These are phyloP conservation scores for Paracoccidioides brasiliensis DNA, from an alignment of 2,329 filamentous ascomycete genomes.

Conservation along the genomic window DNA sequence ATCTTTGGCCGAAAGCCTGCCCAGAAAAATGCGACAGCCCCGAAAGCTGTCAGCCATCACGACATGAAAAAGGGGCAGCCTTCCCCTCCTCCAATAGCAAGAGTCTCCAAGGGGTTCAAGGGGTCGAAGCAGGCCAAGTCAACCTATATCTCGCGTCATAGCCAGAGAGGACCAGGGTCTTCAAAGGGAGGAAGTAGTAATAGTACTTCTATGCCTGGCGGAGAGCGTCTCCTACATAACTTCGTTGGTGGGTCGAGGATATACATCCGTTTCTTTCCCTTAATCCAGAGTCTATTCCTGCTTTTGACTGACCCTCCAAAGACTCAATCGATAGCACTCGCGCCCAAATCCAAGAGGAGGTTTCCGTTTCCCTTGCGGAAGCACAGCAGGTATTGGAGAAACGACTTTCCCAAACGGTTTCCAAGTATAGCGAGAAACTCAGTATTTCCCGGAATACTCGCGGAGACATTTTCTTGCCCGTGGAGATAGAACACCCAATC, in stretches of 20 bases:
- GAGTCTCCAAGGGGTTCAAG: not conserved
- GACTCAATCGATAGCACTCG: constrained; percentile 7
- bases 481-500: not conserved
- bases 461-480: not conserved
- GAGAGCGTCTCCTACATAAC: not conserved
- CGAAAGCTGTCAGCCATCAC: not conserved
- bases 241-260: not conserved
- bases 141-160: not conserved
- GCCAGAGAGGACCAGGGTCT: not conserved
- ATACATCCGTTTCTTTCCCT: not conserved
- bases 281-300: not conserved
- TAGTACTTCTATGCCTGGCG: not conserved
- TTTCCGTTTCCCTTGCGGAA: constrained; percentile 5
- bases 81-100: not conserved
- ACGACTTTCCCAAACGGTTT: not conserved
- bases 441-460: not conserved
- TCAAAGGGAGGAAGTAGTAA: not conserved
- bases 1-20: not conserved
- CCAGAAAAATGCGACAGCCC: not conserved
- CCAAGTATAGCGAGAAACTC: not conserved
- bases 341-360: constrained; percentile 7
- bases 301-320: not conserved
- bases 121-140: not conserved
- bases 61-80: not conserved
- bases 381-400: constrained; percentile 4